These are phyloP conservation scores for Capsicum chinense DNA, from an alignment of 257 asterid genomes.

Conservation along the genomic window DNA sequence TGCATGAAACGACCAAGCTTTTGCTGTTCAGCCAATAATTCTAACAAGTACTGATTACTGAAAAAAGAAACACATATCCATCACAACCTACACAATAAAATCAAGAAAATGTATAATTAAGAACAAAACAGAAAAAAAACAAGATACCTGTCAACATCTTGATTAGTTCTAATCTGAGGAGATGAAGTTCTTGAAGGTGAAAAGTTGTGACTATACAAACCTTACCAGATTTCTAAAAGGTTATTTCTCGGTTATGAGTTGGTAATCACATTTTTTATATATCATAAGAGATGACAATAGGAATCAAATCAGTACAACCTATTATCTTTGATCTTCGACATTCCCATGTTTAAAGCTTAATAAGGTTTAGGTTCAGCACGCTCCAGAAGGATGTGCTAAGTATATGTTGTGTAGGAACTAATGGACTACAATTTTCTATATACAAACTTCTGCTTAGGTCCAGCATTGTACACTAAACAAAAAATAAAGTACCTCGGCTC, in stretches of 20 bases:
- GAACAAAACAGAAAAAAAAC: neutral
- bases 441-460: neutral
- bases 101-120: neutral
- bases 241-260: neutral
- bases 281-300: neutral
- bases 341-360: neutral
- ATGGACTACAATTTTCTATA: neutral
- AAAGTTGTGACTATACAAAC: slow-evolving; percentile 69
- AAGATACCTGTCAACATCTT: slow-evolving; percentile 74
- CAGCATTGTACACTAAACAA: neutral
- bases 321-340: neutral
- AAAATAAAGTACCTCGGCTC: slow-evolving; percentile 67
- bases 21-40: slow-evolving; percentile 92
- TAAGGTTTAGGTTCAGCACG: neutral
- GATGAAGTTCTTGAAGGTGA: slow-evolving; percentile 91
- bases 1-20: slow-evolving; percentile 96
- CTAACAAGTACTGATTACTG: slow-evolving; percentile 86
- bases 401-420: neutral
- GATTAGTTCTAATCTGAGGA: slow-evolving; percentile 70
- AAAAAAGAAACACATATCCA: slow-evolving; percentile 27
- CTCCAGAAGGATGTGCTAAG: slow-evolving; percentile 10
- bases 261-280: neutral
- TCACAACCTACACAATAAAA: neutral
- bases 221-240: slow-evolving; percentile 27
- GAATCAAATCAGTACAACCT: neutral